Conservation (phyloP, 805 yeast species). For the Ogataea ramenticola region DNA sequence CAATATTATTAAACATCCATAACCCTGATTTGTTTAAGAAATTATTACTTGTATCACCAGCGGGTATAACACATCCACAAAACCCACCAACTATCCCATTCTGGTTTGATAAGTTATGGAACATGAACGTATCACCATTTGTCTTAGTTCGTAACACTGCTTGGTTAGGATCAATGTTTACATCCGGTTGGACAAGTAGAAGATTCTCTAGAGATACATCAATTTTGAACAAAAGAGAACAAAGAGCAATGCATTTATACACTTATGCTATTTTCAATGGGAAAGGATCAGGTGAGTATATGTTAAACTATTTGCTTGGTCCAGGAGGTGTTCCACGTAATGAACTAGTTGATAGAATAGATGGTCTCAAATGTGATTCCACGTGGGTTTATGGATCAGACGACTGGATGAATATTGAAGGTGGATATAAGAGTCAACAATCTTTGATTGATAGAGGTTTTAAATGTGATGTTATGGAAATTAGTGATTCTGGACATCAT, state of each 20-base stretch:
- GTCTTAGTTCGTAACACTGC: conserved; percentile 72
- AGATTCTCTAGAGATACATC: conserved; percentile 50
- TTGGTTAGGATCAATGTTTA: conserved; percentile 77
- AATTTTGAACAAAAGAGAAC: conserved; percentile 34
- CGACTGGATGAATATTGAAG: conserved; percentile 53
- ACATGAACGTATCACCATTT: conserved; percentile 74
- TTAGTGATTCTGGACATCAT: conserved; percentile 68
- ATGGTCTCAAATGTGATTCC: conserved; percentile 50
- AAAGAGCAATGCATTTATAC: conserved; percentile 61
- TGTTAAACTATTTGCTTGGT: conserved; percentile 72
- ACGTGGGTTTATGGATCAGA: conserved; percentile 83
- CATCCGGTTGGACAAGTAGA: conserved; percentile 84
- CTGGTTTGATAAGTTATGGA: conserved; percentile 81
- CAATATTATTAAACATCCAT: conserved; percentile 57
- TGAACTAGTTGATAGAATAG: conserved; percentile 53
- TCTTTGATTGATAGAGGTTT: conserved; percentile 25
- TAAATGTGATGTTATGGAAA: conserved; percentile 15
- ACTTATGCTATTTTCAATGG: conserved; percentile 80
- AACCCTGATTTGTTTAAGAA: conserved; percentile 57
- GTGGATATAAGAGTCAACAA: conserved; percentile 36
- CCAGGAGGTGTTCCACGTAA: conserved; percentile 86
- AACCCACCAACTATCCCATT: conserved; percentile 48
- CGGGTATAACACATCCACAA: conserved; percentile 59
- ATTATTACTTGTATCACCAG: conserved; percentile 81
- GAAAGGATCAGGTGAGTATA: conserved; percentile 89